Conservation (phyloP, 257 asterid species). For the Capsicum baccatum region DNA sequence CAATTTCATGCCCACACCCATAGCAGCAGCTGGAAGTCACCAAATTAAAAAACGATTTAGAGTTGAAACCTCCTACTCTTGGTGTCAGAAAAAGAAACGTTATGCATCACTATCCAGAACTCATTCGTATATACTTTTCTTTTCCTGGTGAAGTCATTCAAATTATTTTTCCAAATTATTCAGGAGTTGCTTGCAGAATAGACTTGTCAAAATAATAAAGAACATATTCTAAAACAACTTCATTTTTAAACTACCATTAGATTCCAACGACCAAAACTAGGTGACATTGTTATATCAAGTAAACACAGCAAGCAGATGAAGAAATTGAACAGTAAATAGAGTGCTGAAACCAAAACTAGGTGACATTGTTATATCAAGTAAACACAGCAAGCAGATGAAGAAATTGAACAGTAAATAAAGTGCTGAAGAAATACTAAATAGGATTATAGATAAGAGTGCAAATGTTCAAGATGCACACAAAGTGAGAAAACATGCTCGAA, state of each 20-base stretch:
- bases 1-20: background rate
- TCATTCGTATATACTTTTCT: background rate
- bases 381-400: conserved; percentile 15
- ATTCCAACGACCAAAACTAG: background rate
- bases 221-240: background rate
- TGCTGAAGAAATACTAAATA: background rate
- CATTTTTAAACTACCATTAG: conserved; percentile 20
- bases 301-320: conserved; percentile 15
- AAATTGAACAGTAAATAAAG: background rate
- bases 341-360: background rate
- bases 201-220: background rate
- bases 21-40: background rate
- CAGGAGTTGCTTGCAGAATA: conserved; percentile 2
- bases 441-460: background rate
- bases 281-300: background rate
- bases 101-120: conserved; percentile 13
- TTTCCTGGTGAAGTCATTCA: no score
- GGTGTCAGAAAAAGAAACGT: background rate
- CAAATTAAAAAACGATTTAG: background rate
- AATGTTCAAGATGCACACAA: background rate
- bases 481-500: background rate
- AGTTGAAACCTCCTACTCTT: background rate
- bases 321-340: background rate
- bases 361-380: conserved; percentile 1
- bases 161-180: no score